Conservation (phyloP, 768 basidiomycete species). For the Sistotremastrum niveocremeum region DNA sequence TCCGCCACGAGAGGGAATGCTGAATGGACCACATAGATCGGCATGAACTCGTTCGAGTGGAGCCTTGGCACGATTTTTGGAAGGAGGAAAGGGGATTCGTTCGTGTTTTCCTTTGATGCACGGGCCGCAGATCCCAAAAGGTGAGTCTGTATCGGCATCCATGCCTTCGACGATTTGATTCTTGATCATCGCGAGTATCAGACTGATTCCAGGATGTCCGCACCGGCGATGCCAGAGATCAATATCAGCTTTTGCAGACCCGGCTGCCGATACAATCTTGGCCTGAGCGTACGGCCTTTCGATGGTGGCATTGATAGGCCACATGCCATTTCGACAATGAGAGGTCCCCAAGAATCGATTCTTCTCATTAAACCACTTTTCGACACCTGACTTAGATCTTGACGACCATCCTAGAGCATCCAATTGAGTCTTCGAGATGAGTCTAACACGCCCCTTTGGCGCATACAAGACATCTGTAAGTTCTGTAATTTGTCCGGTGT, state of each 20-base stretch:
- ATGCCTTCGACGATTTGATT: slow-evolving; percentile 21
- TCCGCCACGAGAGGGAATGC: slow-evolving; percentile 12
- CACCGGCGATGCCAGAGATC: too few species aligned
- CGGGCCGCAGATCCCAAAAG: slow-evolving; percentile 19
- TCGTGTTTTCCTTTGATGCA: slow-evolving; percentile 32
- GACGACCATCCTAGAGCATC: slow-evolving; percentile 8
- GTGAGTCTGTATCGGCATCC: slow-evolving; percentile 7
- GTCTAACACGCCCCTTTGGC: slow-evolving; percentile 10
- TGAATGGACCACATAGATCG: slow-evolving; percentile 34
- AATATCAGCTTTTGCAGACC: too few species aligned
- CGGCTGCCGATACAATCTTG: slow-evolving; percentile 2
- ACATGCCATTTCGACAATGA: slow-evolving; percentile 10
- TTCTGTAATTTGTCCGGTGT: not conserved
- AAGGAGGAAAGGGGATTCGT: slow-evolving; percentile 14
- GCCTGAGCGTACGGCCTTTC: slow-evolving; percentile 2
- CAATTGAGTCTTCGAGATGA: slow-evolving; percentile 11
- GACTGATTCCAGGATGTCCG: slow-evolving; percentile 10
- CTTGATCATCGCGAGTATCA: slow-evolving; percentile 9
- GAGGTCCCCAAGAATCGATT: slow-evolving; percentile 7
- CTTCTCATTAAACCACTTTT: slow-evolving; percentile 5
- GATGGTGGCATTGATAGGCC: slow-evolving; percentile 8
- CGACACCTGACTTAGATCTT: slow-evolving; percentile 5
- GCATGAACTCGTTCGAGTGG: slow-evolving; percentile 26
- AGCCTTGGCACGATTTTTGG: slow-evolving; percentile 14
- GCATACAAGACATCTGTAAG: slow-evolving; percentile 11